Evolutionary conservation across 257 asterid species (phyloP), one percentile per base, ranked within the genome.

Genomic region (Solanum appendiculatum): DNA sequence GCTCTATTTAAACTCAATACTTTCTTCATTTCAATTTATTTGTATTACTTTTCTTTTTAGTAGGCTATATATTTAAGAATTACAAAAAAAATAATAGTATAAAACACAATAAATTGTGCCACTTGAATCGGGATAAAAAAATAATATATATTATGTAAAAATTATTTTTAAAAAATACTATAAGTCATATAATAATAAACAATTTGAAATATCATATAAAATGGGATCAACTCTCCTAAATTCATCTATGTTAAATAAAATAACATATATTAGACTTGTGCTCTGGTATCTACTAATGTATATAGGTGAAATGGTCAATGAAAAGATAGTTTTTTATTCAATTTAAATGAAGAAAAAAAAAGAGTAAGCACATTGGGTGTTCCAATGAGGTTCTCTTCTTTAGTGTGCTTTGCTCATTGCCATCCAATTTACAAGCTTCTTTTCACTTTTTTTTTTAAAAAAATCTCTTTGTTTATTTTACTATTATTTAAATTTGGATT

Each of bases 341-440:
- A 80, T 80, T 78, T 23, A 78, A 46, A 80, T 23, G 68, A n/a
- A n/a, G 29, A 20, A 1, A 3, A 46, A 46, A 80, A 80, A n/a
- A n/a, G n/a, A 63, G 29, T 10, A 11, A 48, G 44, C 85, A 48
- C 85, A 80, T 48, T 18, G 85, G 77, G 68, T 20, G 80, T 81
- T 80, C 88, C 83, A 31, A 86, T 86, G 86, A 88, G 92, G 92
- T 89, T 88, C 91, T 86, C 92, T 90, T 89, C 93, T 87, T 86
- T 60, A 77, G 13, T 44, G 73, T 88, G 90, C 86, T 87, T 60
- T 83, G 54, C 85, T 83, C 92, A 27, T 60, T 40, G 44, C 91
- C 93, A 87, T 77, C 84, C 90, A 89, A 88, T 89, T 89, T 54
- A 86, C 82, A 31, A 39, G 42, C 25, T 8, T 82, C 20, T 20